Evolutionary conservation across 257 asterid species (phyloP).

Genomic region (Forsythia suspensa): DNA sequence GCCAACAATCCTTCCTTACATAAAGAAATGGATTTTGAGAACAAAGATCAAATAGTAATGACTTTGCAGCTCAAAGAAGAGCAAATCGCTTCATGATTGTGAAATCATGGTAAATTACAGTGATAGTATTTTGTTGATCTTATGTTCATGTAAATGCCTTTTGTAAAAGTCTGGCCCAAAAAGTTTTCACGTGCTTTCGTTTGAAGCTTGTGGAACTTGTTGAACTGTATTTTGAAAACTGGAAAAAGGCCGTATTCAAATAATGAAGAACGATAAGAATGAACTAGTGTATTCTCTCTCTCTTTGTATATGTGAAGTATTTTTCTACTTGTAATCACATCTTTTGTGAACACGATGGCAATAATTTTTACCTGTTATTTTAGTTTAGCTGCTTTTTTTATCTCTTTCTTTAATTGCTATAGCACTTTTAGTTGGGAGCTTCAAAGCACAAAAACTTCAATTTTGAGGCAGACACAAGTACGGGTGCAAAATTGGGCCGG

Average conservation of each 20-base stretch:
- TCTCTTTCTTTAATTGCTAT: no score
- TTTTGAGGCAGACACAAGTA: no score
- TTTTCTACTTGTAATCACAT: conserved; percentile 12
- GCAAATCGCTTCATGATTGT: conserved; percentile 44
- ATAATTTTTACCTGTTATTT: conserved; percentile 15
- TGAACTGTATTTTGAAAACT: background rate
- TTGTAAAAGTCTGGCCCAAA: background rate
- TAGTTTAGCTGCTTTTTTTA: no score
- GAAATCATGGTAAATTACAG: background rate
- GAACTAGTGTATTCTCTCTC: conserved; percentile 9
- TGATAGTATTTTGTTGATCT: background rate
- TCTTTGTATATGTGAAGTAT: conserved; percentile 21
- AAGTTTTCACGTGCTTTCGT: background rate
- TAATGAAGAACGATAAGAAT: background rate
- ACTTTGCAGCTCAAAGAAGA: conserved; percentile 63
- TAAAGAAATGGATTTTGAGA: conserved; percentile 39
- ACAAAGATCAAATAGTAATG: conserved; percentile 36
- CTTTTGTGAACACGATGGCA: conserved; percentile 9
- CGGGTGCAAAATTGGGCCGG: no score
- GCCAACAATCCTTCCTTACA: conserved; percentile 33
- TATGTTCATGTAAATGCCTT: background rate
- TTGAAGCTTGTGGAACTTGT: background rate
- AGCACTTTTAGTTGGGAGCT: no score
- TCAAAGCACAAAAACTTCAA: no score
- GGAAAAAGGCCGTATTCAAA: background rate